Evolutionary conservation across 345 rosid genomes (phyloP).

Genomic region (Rhodamnia argentea): DNA sequence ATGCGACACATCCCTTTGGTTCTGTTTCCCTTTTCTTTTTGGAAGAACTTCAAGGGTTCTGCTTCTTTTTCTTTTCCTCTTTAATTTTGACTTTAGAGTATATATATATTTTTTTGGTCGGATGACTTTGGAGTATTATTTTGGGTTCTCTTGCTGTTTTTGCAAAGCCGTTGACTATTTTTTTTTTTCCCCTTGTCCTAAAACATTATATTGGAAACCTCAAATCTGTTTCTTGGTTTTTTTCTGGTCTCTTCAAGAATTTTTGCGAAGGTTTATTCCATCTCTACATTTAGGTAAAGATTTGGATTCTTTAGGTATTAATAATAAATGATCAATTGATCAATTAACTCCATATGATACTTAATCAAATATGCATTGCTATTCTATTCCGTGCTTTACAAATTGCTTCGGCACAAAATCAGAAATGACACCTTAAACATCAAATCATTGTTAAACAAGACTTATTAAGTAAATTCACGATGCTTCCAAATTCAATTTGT

Average conservation of each 20-base stretch:
- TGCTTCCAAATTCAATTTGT: neutral
- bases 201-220: neutral
- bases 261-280: neutral
- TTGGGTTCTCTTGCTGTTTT: neutral
- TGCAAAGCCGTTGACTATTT: neutral
- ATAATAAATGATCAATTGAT: neutral
- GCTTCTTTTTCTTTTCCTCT: neutral
- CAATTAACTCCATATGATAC: neutral
- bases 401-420: too few species aligned
- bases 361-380: neutral
- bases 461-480: neutral
- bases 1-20: neutral
- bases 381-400: neutral
- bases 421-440: neutral
- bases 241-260: neutral
- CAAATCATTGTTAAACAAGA: neutral
- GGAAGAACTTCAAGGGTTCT: neutral
- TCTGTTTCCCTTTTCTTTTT: neutral
- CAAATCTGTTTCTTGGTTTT: neutral
- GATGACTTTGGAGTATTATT: neutral
- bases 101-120: too few species aligned
- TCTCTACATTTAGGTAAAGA: neutral
- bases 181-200: neutral
- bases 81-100: neutral
- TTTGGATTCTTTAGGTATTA: neutral